Evolutionary conservation across 805 yeast genomes (phyloP), one percentile per base, ranked within the genome.

Genomic region (Saturnispora gosingensis): DNA sequence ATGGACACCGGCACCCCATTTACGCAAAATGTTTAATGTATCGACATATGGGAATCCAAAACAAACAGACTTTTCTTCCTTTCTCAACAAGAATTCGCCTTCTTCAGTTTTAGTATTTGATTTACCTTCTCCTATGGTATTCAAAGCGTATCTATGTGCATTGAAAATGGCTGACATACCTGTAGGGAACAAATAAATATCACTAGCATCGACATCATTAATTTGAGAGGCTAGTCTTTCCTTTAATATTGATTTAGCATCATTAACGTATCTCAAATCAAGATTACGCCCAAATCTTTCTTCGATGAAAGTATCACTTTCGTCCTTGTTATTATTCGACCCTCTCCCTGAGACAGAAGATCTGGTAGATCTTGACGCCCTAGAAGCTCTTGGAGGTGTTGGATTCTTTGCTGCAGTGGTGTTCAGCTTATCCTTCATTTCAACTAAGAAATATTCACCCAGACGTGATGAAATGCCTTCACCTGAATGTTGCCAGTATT

Each of bases 1-100:
- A 58, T 82, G 82, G 39, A 85, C 86, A 36, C 97, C 97, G 3
- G 90, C 86, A 15, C 98, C 97, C 75, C 89, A 93, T 66, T 90
- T 91, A 61, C 77, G 76, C 60, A 93, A 73, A 53, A 93, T 82
- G 59, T 87, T 88, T 51, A 88, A 73, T 0, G 98, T 90, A 65
- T 93, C 98, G 28, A 88, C 93, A 66, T 91, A 93, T 6, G 98
- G 97, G 69, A 90, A 89, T 1, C 99, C 99, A 67, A 87, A 91
- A 68, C 96, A 88, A 2, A 89, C 95, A 1, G 95, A 82, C 64
- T 87, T 88, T 51, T 70, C 65, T 8, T 27, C 30, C 15, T 35
- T 49, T 28, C 48, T 49, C 25, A 45, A 43, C 18, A 43, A 62
- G 61, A 11, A 67, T 18, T 44, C 45, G 5, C 35, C 25, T 4